phyloP scores from a whole-genome alignment of 129 eudicot genomes.

The Escallonia herrerae region DNA sequence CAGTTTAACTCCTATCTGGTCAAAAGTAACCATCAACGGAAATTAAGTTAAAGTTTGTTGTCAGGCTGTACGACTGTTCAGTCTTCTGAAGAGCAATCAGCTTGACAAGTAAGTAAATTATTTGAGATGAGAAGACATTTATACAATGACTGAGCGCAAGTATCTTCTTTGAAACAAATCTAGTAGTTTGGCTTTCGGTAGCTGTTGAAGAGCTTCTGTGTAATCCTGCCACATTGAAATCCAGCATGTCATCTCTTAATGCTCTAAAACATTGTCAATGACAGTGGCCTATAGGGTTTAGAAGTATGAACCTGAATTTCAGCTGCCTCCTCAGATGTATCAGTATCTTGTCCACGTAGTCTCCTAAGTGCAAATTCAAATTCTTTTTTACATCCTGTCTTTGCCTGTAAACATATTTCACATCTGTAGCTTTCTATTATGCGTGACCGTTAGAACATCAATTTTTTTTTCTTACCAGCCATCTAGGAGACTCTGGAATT shows the following conservation, averaged over 20 bases:
- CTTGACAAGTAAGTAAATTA: no score
- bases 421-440: no score
- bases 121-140: no score
- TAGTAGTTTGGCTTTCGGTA: slow-evolving; percentile 66
- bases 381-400: slow-evolving; percentile 54
- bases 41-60: no score
- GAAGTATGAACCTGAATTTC: slow-evolving; percentile 64
- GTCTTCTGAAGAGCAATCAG: no score
- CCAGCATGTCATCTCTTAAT: slow-evolving; percentile 7
- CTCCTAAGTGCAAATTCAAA: slow-evolving; percentile 61
- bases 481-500: slow-evolving; percentile 94
- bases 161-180: slow-evolving; percentile 84
- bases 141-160: slow-evolving; percentile 67
- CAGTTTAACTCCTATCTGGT: slow-evolving; percentile 59
- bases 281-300: background rate
- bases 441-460: background rate
- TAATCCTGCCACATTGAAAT: slow-evolving; percentile 48
- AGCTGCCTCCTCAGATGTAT: slow-evolving; percentile 69
- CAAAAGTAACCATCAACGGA: slow-evolving; percentile 5
- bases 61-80: no score
- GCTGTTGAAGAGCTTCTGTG: slow-evolving; percentile 62
- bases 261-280: background rate
- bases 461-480: slow-evolving; percentile 58
- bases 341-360: slow-evolving; percentile 73
- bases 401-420: slow-evolving; percentile 44